phyloP scores from a whole-genome alignment of 208 protist species.

The Leishmania lainsoni region DNA sequence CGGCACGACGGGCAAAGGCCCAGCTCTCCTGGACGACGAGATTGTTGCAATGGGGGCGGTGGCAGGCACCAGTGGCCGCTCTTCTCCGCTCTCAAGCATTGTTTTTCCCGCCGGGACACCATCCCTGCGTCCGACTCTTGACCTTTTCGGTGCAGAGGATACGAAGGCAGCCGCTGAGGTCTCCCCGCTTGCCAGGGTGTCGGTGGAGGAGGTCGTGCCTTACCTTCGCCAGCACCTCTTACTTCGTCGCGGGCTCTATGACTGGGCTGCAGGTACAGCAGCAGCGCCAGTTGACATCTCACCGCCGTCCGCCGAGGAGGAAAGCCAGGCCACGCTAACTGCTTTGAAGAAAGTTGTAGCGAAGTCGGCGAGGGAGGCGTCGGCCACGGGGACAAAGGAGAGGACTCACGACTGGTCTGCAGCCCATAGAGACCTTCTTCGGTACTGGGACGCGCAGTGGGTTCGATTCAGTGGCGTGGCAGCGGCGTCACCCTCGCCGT shows the following conservation, averaged over 20 bases:
- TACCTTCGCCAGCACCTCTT: conserved; percentile 48
- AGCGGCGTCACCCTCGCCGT: not conserved
- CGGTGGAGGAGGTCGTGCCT: conserved; percentile 32
- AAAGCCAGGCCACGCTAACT: too few relatives aligned
- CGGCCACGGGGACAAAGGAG: not conserved
- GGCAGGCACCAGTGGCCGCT: not conserved
- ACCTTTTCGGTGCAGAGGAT: not conserved
- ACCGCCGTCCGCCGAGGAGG: not conserved
- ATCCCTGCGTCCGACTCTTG: not conserved
- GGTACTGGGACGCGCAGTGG: conserved; percentile 27
- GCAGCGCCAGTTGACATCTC: not conserved
- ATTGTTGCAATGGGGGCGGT: not conserved
- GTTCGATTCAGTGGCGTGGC: conserved; percentile 1
- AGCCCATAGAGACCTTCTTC: conserved; percentile 10
- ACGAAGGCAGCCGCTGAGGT: conserved; percentile 8
- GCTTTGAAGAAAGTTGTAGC: not conserved
- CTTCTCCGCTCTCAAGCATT: not conserved
- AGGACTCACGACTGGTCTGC: conserved; percentile 8
- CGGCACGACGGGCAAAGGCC: not conserved
- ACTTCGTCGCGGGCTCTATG: conserved; percentile 49
- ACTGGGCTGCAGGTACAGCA: not conserved
- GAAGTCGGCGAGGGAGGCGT: not conserved
- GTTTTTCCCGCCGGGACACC: too few relatives aligned
- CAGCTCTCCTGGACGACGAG: not conserved
- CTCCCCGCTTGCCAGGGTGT: conserved; percentile 31